Evolutionary conservation across 306 rosid species (phyloP).

Genomic region (Lathyrus sativus): DNA sequence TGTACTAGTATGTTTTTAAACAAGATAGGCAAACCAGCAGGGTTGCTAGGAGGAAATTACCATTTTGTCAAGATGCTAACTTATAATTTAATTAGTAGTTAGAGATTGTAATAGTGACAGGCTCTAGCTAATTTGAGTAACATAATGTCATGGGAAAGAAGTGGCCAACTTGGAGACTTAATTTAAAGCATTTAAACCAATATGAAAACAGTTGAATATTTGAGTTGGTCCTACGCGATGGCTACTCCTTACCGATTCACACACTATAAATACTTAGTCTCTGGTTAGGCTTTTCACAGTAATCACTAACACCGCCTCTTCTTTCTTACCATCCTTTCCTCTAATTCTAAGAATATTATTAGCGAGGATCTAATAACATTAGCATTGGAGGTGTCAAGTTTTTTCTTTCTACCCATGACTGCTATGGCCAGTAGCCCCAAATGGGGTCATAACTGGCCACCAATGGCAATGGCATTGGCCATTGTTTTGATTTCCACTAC

Average conservation of each 20-base stretch:
- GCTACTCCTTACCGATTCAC: constrained; percentile 54
- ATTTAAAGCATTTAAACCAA: constrained; percentile 31
- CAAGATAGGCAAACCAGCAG: constrained; percentile 42
- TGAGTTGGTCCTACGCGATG: constrained; percentile 55
- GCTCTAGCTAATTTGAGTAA: not conserved
- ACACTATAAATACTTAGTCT: constrained; percentile 47
- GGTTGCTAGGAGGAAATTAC: constrained; percentile 27
- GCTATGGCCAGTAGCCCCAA: constrained; percentile 57
- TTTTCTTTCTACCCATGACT: constrained; percentile 49
- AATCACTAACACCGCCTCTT: constrained; percentile 28
- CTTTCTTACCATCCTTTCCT: not conserved
- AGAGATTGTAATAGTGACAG: not conserved
- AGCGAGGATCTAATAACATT: constrained; percentile 23
- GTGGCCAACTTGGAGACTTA: constrained; percentile 51
- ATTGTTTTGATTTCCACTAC: constrained; percentile 53
- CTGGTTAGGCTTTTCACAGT: constrained; percentile 42
- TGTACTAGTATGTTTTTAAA: constrained; percentile 32
- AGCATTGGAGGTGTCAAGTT: constrained; percentile 42
- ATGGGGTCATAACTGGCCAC: constrained; percentile 73
- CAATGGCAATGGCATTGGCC: constrained; percentile 66
- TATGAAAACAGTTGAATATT: constrained; percentile 32
- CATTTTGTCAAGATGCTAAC: constrained; percentile 25
- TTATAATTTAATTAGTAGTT: constrained; percentile 42
- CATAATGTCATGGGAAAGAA: constrained; percentile 22
- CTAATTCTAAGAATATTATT: not conserved